Conservation (phyloP, 805 yeast species). For the Saccharomyces cerevisiae region DNA sequence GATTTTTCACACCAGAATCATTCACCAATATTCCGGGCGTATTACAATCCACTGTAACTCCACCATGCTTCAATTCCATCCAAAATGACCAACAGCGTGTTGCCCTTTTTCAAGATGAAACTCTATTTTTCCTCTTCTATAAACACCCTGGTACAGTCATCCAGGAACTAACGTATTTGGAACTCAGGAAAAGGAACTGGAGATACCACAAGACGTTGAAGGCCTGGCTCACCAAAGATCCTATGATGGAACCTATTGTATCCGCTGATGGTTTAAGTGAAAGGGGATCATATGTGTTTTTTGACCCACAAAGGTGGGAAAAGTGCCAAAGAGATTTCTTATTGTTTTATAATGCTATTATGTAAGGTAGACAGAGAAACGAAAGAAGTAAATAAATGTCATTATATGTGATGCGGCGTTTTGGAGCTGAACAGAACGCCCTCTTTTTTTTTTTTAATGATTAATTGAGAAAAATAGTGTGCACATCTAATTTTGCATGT, state of each 20-base stretch:
- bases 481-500: conserved; percentile 9
- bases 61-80: conserved; percentile 29
- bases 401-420: neutral
- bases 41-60: conserved; percentile 22
- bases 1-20: conserved; percentile 54
- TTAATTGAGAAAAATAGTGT: conserved; percentile 1
- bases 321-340: conserved; percentile 71
- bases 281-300: conserved; percentile 86
- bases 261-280: conserved; percentile 68
- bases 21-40: conserved; percentile 34
- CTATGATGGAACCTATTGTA: conserved; percentile 79
- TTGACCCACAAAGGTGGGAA: conserved; percentile 95
- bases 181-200: conserved; percentile 89
- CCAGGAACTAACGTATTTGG: conserved; percentile 91
- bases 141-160: conserved; percentile 86
- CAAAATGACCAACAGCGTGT: conserved; percentile 39
- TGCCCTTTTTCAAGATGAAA: conserved; percentile 73
- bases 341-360: conserved; percentile 53
- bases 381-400: neutral
- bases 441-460: neutral
- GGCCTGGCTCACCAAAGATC: conserved; percentile 94
- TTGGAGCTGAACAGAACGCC: neutral
- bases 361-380: conserved; percentile 28
- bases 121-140: conserved; percentile 86
- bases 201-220: conserved; percentile 91